phyloP scores from a whole-genome alignment of 768 basidiomycete species.

The Pleurotus pulmonarius region DNA sequence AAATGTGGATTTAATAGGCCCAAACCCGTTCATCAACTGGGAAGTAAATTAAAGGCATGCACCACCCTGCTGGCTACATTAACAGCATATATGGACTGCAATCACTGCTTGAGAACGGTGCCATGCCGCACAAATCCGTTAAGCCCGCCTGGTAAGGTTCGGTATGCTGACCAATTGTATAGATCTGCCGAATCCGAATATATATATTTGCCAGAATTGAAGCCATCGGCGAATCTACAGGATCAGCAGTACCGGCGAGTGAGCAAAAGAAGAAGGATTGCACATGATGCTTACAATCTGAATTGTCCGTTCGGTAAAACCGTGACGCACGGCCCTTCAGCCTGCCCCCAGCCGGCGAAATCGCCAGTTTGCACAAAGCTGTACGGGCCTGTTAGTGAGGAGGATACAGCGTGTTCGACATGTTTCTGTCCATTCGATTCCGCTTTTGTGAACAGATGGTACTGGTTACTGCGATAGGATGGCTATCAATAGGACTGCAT shows the following conservation, averaged over 20 bases:
- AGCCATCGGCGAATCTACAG: constrained; percentile 27
- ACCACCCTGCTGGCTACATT: neutral
- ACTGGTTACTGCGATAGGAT: constrained; percentile 21
- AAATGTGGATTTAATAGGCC: neutral
- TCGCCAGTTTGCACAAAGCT: constrained; percentile 28
- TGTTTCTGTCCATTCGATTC: constrained; percentile 28
- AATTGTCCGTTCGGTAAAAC: constrained; percentile 26
- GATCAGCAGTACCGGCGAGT: neutral
- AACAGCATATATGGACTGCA: neutral
- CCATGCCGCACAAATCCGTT: constrained; percentile 29
- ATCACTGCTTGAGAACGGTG: constrained; percentile 27
- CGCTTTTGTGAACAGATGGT: constrained; percentile 31
- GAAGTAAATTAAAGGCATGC: constrained; percentile 5
- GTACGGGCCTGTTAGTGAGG: constrained; percentile 30
- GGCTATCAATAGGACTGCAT: neutral
- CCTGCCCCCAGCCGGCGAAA: constrained; percentile 31
- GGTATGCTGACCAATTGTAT: constrained; percentile 26
- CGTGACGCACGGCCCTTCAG: constrained; percentile 28
- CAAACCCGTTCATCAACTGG: neutral
- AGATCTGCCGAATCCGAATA: constrained; percentile 31
- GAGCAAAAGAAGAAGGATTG: neutral
- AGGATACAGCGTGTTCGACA: constrained; percentile 27
- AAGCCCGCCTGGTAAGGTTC: constrained; percentile 21
- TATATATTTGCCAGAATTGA: constrained; percentile 28
- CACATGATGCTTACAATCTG: constrained; percentile 20